phyloP scores from a whole-genome alignment of 2,329 filamentous ascomycete species.

The Colletotrichum tropicicola region DNA sequence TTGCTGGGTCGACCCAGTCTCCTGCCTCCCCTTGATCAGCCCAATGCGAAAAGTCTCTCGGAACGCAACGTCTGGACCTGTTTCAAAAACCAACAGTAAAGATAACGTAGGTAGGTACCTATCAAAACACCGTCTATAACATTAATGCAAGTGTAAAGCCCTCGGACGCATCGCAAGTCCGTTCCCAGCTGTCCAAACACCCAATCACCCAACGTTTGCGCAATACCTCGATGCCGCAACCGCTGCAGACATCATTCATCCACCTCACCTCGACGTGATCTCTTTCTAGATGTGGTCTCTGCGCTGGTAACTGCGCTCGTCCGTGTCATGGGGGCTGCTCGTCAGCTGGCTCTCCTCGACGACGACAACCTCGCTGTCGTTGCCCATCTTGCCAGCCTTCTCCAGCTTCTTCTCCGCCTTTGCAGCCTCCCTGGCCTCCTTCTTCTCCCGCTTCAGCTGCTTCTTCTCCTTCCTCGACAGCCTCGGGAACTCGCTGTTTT shows the following conservation, averaged over 20 bases:
- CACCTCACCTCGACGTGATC: no score
- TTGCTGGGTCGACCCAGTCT: no score
- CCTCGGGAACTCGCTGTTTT: conserved; percentile 54
- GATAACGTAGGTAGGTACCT: no score
- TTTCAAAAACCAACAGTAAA: no score
- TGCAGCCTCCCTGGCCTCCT: conserved; percentile 23
- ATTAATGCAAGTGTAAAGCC: background rate
- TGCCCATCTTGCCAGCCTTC: background rate
- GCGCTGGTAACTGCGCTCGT: background rate
- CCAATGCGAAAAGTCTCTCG: no score
- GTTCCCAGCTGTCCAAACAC: background rate
- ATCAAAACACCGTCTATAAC: background rate
- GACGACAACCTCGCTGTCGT: background rate
- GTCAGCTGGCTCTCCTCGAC: background rate
- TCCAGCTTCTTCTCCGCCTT: conserved; percentile 6
- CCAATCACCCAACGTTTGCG: background rate
- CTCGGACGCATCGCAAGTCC: no score
- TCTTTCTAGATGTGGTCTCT: no score
- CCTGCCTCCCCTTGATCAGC: no score
- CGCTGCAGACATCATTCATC: background rate
- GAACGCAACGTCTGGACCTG: no score
- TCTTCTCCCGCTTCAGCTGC: conserved; percentile 46
- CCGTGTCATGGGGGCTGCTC: background rate
- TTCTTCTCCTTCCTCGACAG: conserved; percentile 54
- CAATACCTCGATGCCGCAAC: background rate